Percentiles rank a stretch among this genome's conserved stretches.
These are phyloP conservation scores for Biscogniauxia sp. DNA, from an alignment of 2,329 filamentous ascomycete species.

Conservation along the genomic window DNA sequence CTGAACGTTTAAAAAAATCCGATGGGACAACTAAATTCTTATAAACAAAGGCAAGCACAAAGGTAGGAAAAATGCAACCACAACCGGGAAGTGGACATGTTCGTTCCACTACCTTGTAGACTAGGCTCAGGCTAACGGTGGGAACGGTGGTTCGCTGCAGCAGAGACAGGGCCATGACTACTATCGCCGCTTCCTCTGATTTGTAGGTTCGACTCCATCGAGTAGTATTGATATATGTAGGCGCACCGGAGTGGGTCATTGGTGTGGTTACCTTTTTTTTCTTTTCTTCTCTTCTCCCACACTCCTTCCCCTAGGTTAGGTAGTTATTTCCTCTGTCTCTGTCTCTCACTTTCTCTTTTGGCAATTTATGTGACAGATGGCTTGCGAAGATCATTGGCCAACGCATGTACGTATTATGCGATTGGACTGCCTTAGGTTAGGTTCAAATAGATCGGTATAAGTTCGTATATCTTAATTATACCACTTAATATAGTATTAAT, in stretches of 20 bases:
- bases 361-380: neutral
- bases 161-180: too few species aligned
- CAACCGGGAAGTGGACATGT: slow-evolving; percentile 1
- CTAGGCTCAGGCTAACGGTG: neutral
- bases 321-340: too few species aligned
- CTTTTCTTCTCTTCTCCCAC: neutral
- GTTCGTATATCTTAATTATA: neutral
- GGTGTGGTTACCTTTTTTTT: neutral
- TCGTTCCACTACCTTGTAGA: neutral
- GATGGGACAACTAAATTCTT: slow-evolving; percentile 10
- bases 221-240: neutral
- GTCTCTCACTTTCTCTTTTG: neutral
- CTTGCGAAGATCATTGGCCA: neutral
- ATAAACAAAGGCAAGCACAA: slow-evolving; percentile 15
- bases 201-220: neutral
- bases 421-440: neutral
- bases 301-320: too few species aligned
- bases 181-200: too few species aligned
- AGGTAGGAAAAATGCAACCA: slow-evolving; percentile 12
- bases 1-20: slow-evolving; percentile 10
- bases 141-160: too few species aligned
- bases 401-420: neutral
- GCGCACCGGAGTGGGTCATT: neutral
- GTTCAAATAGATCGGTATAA: neutral
- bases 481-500: neutral